Conservation (phyloP, 768 basidiomycete species). For the Crepidotus variabilis region DNA sequence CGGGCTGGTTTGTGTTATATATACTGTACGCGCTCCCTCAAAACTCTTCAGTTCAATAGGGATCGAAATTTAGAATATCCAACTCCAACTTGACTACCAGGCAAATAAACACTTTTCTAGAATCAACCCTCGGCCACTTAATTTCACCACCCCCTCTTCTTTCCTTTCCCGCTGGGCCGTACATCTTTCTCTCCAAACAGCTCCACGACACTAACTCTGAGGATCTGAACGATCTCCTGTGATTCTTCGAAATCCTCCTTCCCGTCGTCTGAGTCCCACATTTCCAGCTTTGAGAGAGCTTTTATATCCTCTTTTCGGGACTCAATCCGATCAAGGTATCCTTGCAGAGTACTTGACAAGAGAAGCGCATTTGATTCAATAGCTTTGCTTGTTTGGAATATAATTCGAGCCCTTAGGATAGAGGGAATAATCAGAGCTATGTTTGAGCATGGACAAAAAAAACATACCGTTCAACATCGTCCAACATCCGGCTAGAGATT, state of each 20-base stretch:
- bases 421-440: not conserved
- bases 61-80: too few relatives aligned
- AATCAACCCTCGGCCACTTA: not conserved
- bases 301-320: conserved; percentile 30
- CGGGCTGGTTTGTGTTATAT: too few relatives aligned
- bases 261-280: conserved; percentile 16
- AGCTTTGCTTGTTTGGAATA: conserved; percentile 37
- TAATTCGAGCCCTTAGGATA: conserved; percentile 32
- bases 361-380: conserved; percentile 46
- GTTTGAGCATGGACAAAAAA: not conserved
- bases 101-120: too few relatives aligned
- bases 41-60: too few relatives aligned
- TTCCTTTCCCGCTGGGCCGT: not conserved
- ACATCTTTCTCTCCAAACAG: not conserved
- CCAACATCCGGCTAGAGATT: conserved; percentile 2
- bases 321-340: conserved; percentile 39
- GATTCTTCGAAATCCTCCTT: conserved; percentile 34
- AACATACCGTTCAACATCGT: conserved; percentile 10
- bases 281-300: conserved; percentile 20
- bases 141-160: not conserved
- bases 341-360: conserved; percentile 45
- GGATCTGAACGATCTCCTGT: conserved; percentile 28
- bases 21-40: too few relatives aligned
- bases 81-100: too few relatives aligned
- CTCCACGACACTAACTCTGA: conserved; percentile 14